phyloP scores from a whole-genome alignment of 140 eudicot genomes.

The Erigeron philadelphicus region DNA sequence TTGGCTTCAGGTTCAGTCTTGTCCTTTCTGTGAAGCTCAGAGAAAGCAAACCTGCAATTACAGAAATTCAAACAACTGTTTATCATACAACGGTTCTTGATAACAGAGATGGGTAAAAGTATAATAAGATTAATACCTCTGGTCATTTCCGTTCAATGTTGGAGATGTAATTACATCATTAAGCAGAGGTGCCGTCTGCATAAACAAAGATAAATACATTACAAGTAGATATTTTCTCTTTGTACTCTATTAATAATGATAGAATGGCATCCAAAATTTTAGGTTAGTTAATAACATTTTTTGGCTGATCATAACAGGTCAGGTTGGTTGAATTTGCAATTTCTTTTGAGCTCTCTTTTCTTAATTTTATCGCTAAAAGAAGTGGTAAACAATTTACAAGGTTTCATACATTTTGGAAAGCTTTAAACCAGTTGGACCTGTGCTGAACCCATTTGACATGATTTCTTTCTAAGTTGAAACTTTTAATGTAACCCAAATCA shows the following conservation, averaged over 20 bases:
- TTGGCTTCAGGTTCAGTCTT: slow-evolving; percentile 53
- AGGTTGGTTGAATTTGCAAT: not conserved
- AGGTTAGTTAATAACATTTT: no score
- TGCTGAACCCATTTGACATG: no score
- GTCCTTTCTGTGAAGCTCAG: slow-evolving; percentile 26
- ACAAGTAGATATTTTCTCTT: not conserved
- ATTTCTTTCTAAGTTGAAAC: no score
- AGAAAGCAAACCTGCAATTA: no score
- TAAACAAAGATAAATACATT: not conserved
- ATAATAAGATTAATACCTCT: slow-evolving; percentile 32
- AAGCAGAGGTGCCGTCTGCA: slow-evolving; percentile 50
- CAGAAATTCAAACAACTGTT: not conserved
- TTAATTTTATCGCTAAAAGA: not conserved
- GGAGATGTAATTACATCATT: slow-evolving; percentile 29
- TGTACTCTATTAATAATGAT: not conserved
- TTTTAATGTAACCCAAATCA: not conserved
- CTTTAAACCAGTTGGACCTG: no score
- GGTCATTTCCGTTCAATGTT: slow-evolving; percentile 24
- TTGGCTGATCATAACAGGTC: not conserved
- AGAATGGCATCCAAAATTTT: not conserved
- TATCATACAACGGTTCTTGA: not conserved
- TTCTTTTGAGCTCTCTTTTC: not conserved
- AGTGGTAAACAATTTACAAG: no score
- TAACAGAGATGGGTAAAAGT: not conserved
- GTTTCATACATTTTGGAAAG: no score